Percentiles rank a stretch among this genome's conserved stretches.
Conservation (phyloP, 805 yeast genomes). For the Candida maesae region DNA sequence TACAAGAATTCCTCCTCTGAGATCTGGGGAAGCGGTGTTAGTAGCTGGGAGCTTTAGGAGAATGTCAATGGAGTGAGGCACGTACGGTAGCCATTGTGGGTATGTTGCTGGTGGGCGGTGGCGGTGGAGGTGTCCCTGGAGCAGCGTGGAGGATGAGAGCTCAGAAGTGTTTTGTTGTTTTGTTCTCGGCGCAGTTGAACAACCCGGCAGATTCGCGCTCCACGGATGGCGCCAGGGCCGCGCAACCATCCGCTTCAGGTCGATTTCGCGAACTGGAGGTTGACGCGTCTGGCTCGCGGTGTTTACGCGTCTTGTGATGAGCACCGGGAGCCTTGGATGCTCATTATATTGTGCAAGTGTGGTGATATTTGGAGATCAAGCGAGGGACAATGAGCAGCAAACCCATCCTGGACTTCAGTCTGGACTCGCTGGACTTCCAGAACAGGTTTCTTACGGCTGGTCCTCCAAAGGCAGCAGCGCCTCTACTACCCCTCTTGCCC, state of each 20-base stretch:
- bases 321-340: too few species aligned
- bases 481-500: background rate
- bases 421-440: constrained; percentile 21
- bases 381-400: background rate
- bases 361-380: too few species aligned
- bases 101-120: background rate
- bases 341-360: too few species aligned
- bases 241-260: too few species aligned
- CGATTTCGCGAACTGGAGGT: too few species aligned
- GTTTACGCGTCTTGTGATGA: too few species aligned
- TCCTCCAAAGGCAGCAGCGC: background rate
- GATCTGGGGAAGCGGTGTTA: background rate
- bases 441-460: constrained; percentile 14
- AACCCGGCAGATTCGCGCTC: too few species aligned
- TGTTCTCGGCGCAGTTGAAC: background rate
- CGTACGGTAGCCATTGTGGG: background rate
- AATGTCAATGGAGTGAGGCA: background rate
- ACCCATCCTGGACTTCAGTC: constrained; percentile 19
- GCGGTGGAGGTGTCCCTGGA: background rate
- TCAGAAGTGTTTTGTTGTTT: background rate
- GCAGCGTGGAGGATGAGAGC: too few species aligned
- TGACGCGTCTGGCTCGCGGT: too few species aligned
- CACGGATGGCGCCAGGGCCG: too few species aligned
- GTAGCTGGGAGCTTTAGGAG: background rate
- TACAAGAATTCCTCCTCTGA: constrained; percentile 1